Base-by-base conservation (phyloP, 2,329 filamentous ascomycete species). In the Rhinocladiella similis region DNA sequence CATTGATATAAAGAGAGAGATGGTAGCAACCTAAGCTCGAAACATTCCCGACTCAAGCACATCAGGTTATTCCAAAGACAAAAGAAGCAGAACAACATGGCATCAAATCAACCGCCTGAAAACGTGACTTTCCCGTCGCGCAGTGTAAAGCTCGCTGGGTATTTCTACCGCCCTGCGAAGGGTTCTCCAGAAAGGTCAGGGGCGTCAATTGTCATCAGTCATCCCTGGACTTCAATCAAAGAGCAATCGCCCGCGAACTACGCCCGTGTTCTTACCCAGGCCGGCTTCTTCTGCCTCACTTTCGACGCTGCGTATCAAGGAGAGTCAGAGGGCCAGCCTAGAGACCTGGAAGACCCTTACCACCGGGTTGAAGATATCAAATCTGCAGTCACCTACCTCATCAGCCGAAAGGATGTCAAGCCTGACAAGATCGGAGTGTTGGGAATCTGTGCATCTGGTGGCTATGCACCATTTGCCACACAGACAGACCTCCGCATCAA, bases 281-380 rank as follows among this genome's bases (percentile, higher is more conserved):
- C 59, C 1, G 72, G 74, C 7, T 75, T 75, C 59, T 56, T 63
- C 42, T 48, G 59, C 5, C 62, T 77, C 5, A 61, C 67, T n/a
- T 76, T 65, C 54, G 74, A 77, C 51, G 68, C 73, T 5, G 68
- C 68, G 2, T 73, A 73, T 49, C 72, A 76, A 53, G 73, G 75
- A 20, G 70, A 70, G 51, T 68, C 62, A 25, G 66, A 55, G 6
- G 74, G 74, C 7, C 51, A 67, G 36, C 74, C 75, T 3, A 70
- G 68, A 7, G 53, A 56, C 14, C 67, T 76, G 1, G 75, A 76
- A 62, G 68, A 75, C 53, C 72, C 74, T 9, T 36, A 54, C 2
- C 68, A 72, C 47, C 67, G 73, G 3, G 72, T 69, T 14, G 69
- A 73, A 38, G 75, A 76, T 48, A 61, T 70, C 49, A 68, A 66